phyloP scores from a whole-genome alignment of 768 basidiomycete genomes.

The Pleurotus giganteus region DNA sequence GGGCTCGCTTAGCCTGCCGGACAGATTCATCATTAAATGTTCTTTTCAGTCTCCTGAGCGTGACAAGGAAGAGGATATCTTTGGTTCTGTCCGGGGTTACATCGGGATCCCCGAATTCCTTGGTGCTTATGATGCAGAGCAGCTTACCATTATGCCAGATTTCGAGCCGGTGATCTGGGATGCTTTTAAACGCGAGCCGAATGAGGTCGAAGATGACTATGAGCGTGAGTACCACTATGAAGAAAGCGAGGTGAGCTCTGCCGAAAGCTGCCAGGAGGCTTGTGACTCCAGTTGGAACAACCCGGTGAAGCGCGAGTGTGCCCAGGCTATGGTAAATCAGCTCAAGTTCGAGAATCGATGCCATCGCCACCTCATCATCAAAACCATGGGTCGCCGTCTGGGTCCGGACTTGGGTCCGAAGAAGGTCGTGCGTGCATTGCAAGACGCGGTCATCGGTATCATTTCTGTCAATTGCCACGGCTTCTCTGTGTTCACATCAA shows the following conservation, averaged over 20 bases:
- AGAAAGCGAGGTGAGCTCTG: background rate
- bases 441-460: conserved; percentile 10
- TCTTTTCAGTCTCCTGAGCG: background rate
- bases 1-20: background rate
- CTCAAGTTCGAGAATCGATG: background rate
- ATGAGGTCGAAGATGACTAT: background rate
- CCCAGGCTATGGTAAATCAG: background rate
- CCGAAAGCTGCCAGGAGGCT: too few relatives aligned
- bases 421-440: background rate
- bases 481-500: background rate
- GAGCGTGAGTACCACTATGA: background rate
- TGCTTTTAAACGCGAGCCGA: background rate
- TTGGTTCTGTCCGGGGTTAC: conserved; percentile 3
- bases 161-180: background rate
- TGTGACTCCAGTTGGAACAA: too few relatives aligned
- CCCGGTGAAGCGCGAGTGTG: background rate
- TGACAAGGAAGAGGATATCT: conserved; percentile 6
- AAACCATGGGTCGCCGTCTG: background rate
- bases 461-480: background rate
- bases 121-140: background rate
- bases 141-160: background rate
- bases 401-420: background rate
- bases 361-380: background rate
- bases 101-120: conserved; percentile 10
- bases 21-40: background rate